Conservation (phyloP, 306 rosid genomes). For the Acacia crassicarpa region DNA sequence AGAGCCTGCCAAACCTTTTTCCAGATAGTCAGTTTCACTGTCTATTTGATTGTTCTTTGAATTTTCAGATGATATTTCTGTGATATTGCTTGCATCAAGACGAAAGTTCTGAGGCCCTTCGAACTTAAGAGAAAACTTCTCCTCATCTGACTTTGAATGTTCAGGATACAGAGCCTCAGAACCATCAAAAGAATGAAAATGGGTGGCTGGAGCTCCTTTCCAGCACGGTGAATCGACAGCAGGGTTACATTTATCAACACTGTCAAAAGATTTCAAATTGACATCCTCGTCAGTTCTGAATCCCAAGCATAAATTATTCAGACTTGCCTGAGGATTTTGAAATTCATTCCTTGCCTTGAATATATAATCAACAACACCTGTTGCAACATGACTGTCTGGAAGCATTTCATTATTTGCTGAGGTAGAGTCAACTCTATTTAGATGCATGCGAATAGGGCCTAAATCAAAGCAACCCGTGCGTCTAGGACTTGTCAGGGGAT, state of each 20-base stretch:
- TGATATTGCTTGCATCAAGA: slow-evolving; percentile 32
- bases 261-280: slow-evolving; percentile 55
- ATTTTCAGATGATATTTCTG: slow-evolving; percentile 36
- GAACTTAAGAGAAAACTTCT: slow-evolving; percentile 33
- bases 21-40: slow-evolving; percentile 35
- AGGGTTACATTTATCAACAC: slow-evolving; percentile 63
- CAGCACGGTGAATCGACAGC: slow-evolving; percentile 97
- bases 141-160: slow-evolving; percentile 40
- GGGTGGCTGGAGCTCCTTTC: slow-evolving; percentile 71
- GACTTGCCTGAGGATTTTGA: slow-evolving; percentile 39
- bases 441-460: slow-evolving; percentile 42
- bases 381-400: slow-evolving; percentile 34
- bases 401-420: slow-evolving; percentile 44
- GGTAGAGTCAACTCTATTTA: slow-evolving; percentile 49
- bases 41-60: slow-evolving; percentile 38
- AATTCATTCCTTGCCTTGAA: slow-evolving; percentile 43
- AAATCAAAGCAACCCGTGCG: slow-evolving; percentile 39
- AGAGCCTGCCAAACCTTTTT: slow-evolving; percentile 42
- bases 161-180: slow-evolving; percentile 36
- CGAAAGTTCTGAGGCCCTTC: slow-evolving; percentile 40
- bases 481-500: slow-evolving; percentile 35
- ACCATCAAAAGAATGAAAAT: slow-evolving; percentile 49
- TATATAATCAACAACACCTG: slow-evolving; percentile 37
- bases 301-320: slow-evolving; percentile 45
- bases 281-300: slow-evolving; percentile 41